Percentiles rank a stretch among this genome's conserved stretches.
Conservation (phyloP, 306 rosid species). For the Prunus salicina region DNA sequence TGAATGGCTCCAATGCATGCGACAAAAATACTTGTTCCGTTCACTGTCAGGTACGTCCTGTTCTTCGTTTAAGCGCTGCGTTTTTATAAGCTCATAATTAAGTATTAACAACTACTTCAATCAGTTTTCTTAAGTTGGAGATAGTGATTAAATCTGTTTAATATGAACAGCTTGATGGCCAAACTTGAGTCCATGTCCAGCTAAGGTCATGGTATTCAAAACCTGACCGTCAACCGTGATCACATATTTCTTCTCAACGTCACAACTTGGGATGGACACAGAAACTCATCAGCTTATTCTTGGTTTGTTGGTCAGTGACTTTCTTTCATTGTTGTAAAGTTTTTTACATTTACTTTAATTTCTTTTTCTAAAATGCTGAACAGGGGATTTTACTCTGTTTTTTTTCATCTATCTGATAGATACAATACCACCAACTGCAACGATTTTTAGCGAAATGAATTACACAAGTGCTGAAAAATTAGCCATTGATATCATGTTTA, state of each 20-base stretch:
- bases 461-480: slow-evolving; percentile 44
- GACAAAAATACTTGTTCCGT: slow-evolving; percentile 38
- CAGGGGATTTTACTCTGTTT: background rate
- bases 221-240: slow-evolving; percentile 41
- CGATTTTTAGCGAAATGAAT: slow-evolving; percentile 34
- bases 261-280: slow-evolving; percentile 39
- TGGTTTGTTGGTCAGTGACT: slow-evolving; percentile 61
- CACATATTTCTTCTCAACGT: slow-evolving; percentile 52
- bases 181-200: slow-evolving; percentile 40
- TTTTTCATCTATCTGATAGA: slow-evolving; percentile 29
- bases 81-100: too few species aligned
- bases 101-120: too few species aligned
- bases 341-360: too few species aligned
- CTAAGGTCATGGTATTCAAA: slow-evolving; percentile 29
- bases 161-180: slow-evolving; percentile 53
- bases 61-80: background rate
- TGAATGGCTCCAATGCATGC: slow-evolving; percentile 58
- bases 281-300: slow-evolving; percentile 49
- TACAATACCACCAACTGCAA: slow-evolving; percentile 61
- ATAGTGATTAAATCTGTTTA: background rate
- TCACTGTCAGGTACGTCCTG: slow-evolving; percentile 38
- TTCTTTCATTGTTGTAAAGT: too few species aligned
- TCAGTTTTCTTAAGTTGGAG: too few species aligned
- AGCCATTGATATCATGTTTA: slow-evolving; percentile 47
- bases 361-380: background rate